A percentile compares a stretch with the other conserved stretches of the same genome.
Evolutionary conservation across 1,284 basidiomycete genomes (phyloP).

Genomic region (Apiotrichum gracile): DNA sequence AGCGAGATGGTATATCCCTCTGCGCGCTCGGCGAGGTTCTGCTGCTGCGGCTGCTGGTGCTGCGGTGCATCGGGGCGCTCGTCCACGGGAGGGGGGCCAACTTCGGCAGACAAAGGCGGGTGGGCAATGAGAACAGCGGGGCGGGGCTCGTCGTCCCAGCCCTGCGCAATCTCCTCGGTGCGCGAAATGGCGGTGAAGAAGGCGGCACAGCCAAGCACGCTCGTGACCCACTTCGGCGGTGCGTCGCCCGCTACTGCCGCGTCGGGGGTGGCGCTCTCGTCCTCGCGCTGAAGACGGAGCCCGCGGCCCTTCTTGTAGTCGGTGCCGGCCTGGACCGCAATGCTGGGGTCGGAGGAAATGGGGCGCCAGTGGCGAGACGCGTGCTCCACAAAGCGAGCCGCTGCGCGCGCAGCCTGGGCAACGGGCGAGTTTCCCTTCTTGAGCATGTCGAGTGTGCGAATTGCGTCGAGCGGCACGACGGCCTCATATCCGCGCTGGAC

Average conservation of each 20-base stretch:
- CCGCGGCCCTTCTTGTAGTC: slow-evolving; percentile 34
- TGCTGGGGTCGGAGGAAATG: slow-evolving; percentile 24
- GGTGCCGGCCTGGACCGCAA: slow-evolving; percentile 26
- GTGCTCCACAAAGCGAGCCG: slow-evolving; percentile 45
- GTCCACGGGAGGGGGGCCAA: slow-evolving; percentile 21
- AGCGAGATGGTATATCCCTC: slow-evolving; percentile 38
- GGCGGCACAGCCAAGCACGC: slow-evolving; percentile 33
- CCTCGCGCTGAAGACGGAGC: slow-evolving; percentile 31
- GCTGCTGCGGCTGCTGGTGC: not conserved
- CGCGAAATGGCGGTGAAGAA: slow-evolving; percentile 26
- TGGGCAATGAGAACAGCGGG: slow-evolving; percentile 35
- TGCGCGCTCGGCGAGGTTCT: slow-evolving; percentile 26
- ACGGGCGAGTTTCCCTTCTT: slow-evolving; percentile 78
- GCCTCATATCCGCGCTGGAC: slow-evolving; percentile 60
- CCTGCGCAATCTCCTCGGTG: slow-evolving; percentile 12
- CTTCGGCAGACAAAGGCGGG: slow-evolving; percentile 36
- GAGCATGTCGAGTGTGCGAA: slow-evolving; percentile 86
- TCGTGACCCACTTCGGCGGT: slow-evolving; percentile 32
- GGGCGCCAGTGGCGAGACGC: slow-evolving; percentile 33
- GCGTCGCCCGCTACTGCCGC: slow-evolving; percentile 11
- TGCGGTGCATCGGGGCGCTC: slow-evolving; percentile 8
- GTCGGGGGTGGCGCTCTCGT: slow-evolving; percentile 15
- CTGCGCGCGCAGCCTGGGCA: slow-evolving; percentile 62
- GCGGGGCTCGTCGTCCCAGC: slow-evolving; percentile 14
- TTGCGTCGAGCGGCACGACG: slow-evolving; percentile 79